Conservation (phyloP, 441 rosid genomes). For the Flueggea neowawraea region DNA sequence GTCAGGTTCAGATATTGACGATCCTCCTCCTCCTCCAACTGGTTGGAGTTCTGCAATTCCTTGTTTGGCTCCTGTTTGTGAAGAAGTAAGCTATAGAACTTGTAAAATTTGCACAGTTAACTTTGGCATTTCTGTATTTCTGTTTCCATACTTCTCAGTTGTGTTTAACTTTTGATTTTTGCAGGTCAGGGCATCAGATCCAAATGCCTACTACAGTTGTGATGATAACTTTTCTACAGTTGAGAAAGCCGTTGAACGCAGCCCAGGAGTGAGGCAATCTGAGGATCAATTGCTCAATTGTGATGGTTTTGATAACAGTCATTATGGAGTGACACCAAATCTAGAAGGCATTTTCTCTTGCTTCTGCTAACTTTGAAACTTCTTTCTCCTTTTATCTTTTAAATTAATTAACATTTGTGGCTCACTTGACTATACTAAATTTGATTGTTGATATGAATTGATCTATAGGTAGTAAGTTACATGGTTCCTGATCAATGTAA, state of each 20-base stretch:
- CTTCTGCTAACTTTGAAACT: no score
- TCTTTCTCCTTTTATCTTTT: no score
- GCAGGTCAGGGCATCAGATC: conserved; percentile 61
- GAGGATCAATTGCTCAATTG: conserved; percentile 22
- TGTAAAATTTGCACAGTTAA: conserved; percentile 6
- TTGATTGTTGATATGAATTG: no score
- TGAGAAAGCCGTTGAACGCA: conserved; percentile 34
- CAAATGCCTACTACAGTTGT: conserved; percentile 70
- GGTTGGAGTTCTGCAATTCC: conserved; percentile 41
- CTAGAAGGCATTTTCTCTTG: conserved; percentile 33
- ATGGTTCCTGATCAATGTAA: no score
- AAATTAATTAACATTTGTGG: no score
- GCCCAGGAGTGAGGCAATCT: conserved; percentile 27
- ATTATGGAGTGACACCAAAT: conserved; percentile 16
- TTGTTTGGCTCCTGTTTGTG: conserved; percentile 45
- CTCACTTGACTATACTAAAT: no score
- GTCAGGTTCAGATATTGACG: conserved; percentile 66
- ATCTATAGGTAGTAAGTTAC: no score
- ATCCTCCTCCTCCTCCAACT: conserved; percentile 32
- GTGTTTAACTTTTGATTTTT: conserved; percentile 14
- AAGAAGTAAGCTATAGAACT: conserved; percentile 56
- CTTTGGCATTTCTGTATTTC: neutral
- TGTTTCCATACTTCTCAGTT: neutral
- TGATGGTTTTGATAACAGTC: conserved; percentile 17
- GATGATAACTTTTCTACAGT: conserved; percentile 43